phyloP scores from a whole-genome alignment of 257 asterid genomes.

The Nicotiana otophora region DNA sequence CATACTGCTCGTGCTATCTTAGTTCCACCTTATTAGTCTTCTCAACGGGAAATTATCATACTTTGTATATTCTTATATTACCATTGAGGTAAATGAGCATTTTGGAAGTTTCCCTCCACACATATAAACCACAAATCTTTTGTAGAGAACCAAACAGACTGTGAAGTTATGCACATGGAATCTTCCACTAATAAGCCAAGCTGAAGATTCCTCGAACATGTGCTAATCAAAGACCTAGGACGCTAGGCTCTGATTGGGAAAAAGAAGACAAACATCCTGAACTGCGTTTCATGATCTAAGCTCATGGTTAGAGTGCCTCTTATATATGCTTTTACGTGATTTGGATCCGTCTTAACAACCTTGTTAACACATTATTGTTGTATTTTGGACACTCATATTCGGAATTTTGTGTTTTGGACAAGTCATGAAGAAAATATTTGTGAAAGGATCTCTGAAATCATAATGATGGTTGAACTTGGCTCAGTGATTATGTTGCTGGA shows the following conservation, averaged over 20 bases:
- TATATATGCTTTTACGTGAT: not conserved
- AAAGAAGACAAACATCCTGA: not conserved
- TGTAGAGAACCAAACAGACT: not conserved
- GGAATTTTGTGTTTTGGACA: not conserved
- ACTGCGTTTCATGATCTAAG: not conserved
- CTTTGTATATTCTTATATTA: not conserved
- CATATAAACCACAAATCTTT: not conserved
- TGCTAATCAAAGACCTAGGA: not conserved
- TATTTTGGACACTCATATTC: not conserved
- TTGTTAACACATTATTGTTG: not conserved
- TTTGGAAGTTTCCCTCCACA: not conserved
- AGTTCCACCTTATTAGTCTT: not conserved
- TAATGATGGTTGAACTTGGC: not conserved
- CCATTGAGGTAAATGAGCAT: not conserved
- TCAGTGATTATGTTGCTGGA: not conserved
- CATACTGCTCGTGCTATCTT: not conserved
- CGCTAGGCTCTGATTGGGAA: not conserved
- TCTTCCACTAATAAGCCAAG: not conserved
- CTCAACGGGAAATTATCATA: not conserved
- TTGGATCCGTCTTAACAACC: not conserved
- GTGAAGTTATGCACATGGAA: not conserved
- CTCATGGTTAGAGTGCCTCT: not conserved
- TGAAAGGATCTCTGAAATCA: not conserved
- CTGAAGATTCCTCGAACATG: not conserved
- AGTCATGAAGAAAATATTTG: not conserved